phyloP scores from a whole-genome alignment of 2,329 filamentous ascomycete genomes.

The Clonostachys solani region DNA sequence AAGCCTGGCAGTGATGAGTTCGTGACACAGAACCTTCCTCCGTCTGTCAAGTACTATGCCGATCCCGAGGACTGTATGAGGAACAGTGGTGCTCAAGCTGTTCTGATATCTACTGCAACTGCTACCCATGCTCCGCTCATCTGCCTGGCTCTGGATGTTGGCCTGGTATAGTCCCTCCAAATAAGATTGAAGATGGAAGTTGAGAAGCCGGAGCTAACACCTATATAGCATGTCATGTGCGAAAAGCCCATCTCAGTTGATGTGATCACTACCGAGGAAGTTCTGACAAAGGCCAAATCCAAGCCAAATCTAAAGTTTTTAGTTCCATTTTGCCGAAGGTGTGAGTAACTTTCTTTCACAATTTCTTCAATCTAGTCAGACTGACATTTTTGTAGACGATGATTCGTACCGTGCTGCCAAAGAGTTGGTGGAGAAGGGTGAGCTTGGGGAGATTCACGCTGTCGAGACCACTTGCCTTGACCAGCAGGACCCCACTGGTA shows the following conservation, averaged over 20 bases:
- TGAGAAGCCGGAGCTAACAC: not conserved
- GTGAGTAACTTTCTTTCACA: not conserved
- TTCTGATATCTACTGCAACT: conserved; percentile 20
- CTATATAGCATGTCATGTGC: conserved; percentile 12
- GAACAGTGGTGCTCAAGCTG: conserved; percentile 17
- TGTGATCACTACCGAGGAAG: conserved; percentile 10
- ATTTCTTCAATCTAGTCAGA: no score
- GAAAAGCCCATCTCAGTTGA: conserved; percentile 14
- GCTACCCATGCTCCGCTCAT: conserved; percentile 19
- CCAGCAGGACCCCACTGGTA: conserved; percentile 11
- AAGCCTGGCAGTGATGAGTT: conserved; percentile 22
- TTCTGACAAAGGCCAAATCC: conserved; percentile 8
- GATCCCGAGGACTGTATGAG: conserved; percentile 17
- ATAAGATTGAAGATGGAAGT: not conserved
- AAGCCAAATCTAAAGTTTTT: conserved; percentile 10
- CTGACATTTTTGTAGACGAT: not conserved
- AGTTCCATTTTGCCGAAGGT: not conserved
- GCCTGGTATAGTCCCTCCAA: conserved; percentile 1
- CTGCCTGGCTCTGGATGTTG: conserved; percentile 11
- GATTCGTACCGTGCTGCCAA: not conserved
- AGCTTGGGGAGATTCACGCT: conserved; percentile 12
- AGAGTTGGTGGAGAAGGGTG: conserved; percentile 10
- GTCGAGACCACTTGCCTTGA: conserved; percentile 12
- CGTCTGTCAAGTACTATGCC: conserved; percentile 12
- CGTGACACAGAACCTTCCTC: conserved; percentile 20